Conservation (phyloP, 1,284 basidiomycete species). For the Apiotrichum gamsii region DNA sequence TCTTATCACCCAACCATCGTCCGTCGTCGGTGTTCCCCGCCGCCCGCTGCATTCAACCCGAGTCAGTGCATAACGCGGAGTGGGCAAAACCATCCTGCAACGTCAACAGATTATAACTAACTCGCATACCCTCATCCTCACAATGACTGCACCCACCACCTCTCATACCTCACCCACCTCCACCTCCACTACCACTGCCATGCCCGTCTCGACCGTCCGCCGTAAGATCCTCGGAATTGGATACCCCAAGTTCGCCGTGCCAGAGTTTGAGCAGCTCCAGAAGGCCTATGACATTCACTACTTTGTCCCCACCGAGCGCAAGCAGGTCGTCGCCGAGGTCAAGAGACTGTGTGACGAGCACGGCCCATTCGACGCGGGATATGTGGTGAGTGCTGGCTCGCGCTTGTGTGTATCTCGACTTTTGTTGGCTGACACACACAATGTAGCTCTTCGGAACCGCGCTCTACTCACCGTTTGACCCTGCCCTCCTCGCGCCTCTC, state of each 20-base stretch:
- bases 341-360: slow-evolving; percentile 21
- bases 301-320: slow-evolving; percentile 22
- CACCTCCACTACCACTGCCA: slow-evolving; percentile 10
- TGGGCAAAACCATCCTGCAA: too few species aligned
- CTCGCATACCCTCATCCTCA: too few species aligned
- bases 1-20: too few species aligned
- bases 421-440: too few species aligned
- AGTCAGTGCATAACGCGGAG: too few species aligned
- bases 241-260: slow-evolving; percentile 23
- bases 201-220: slow-evolving; percentile 5
- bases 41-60: too few species aligned
- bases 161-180: too few species aligned
- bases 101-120: too few species aligned
- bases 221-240: slow-evolving; percentile 28
- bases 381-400: slow-evolving; percentile 22
- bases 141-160: too few species aligned
- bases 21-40: too few species aligned
- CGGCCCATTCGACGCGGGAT: slow-evolving; percentile 28
- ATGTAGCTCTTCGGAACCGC: slow-evolving; percentile 15
- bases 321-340: slow-evolving; percentile 23
- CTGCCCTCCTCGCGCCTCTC: slow-evolving; percentile 17
- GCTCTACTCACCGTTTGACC: slow-evolving; percentile 18
- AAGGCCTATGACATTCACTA: slow-evolving; percentile 26
- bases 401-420: too few species aligned
- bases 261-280: slow-evolving; percentile 19